These are phyloP conservation scores for Ascochyta clinopodiicola DNA, from an alignment of 2,329 filamentous ascomycete species.

Conservation along the genomic window DNA sequence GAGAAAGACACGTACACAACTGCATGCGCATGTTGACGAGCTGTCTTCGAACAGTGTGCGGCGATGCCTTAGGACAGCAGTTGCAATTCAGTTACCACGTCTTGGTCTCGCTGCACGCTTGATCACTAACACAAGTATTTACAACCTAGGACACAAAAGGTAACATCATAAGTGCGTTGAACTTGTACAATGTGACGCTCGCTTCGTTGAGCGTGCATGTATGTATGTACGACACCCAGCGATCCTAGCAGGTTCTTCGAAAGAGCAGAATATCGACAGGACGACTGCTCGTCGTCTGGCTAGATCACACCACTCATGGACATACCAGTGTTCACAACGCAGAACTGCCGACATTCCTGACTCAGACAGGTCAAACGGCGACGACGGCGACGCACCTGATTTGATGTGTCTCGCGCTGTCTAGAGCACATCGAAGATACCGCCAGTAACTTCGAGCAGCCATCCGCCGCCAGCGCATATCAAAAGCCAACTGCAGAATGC, in stretches of 20 bases:
- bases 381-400: conserved; percentile 28
- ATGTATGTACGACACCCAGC: background rate
- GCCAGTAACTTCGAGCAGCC: conserved; percentile 33
- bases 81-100: conserved; percentile 25
- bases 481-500: conserved; percentile 19
- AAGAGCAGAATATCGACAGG: conserved; percentile 27
- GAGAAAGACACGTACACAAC: conserved; percentile 50
- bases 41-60: conserved; percentile 48
- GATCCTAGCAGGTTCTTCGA: background rate
- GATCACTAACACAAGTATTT: conserved; percentile 48
- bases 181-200: conserved; percentile 49
- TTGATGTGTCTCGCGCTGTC: conserved; percentile 29
- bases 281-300: background rate
- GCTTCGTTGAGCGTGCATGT: conserved; percentile 47
- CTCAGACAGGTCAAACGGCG: conserved; percentile 19
- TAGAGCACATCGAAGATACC: conserved; percentile 31
- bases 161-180: conserved; percentile 16
- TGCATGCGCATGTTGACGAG: conserved; percentile 51
- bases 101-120: conserved; percentile 48
- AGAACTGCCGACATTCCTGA: no score
- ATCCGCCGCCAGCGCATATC: conserved; percentile 4
- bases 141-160: conserved; percentile 40
- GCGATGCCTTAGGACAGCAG: conserved; percentile 50
- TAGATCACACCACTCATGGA: no score
- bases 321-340: no score